Conservation (phyloP, 2,329 filamentous ascomycete genomes). For the Fusarium proliferatum region DNA sequence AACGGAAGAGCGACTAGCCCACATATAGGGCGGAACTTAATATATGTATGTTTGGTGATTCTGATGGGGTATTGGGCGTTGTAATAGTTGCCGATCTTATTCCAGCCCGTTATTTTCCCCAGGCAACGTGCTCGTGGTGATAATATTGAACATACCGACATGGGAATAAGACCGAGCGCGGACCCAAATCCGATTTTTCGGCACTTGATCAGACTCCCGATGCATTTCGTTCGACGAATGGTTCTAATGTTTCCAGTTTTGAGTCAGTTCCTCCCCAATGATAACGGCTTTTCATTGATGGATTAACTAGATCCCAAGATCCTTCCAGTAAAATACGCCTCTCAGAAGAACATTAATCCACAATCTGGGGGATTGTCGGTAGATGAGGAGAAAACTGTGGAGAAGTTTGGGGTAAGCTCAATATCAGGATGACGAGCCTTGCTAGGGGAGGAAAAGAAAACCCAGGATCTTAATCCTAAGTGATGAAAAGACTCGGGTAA, state of each 20-base stretch:
- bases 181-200: not conserved
- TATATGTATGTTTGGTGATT: not conserved
- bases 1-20: not conserved
- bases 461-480: too few species aligned
- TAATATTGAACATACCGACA: not conserved
- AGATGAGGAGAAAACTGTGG: constrained; percentile 23
- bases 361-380: not conserved
- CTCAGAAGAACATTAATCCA: not conserved
- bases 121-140: not conserved
- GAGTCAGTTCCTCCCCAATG: not conserved
- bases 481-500: too few species aligned
- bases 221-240: not conserved
- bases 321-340: not conserved
- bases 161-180: not conserved
- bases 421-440: not conserved
- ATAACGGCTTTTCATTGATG: not conserved
- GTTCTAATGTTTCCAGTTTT: not conserved
- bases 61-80: not conserved
- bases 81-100: not conserved
- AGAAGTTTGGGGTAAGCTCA: constrained; percentile 16
- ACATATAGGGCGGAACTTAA: not conserved
- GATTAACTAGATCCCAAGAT: not conserved
- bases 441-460: too few species aligned
- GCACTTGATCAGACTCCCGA: constrained; percentile 18
- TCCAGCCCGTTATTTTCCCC: not conserved